Evolutionary conservation across 768 basidiomycete genomes (phyloP), one percentile per base, ranked within the genome.

Genomic region (Tylopilus subfusipes): DNA sequence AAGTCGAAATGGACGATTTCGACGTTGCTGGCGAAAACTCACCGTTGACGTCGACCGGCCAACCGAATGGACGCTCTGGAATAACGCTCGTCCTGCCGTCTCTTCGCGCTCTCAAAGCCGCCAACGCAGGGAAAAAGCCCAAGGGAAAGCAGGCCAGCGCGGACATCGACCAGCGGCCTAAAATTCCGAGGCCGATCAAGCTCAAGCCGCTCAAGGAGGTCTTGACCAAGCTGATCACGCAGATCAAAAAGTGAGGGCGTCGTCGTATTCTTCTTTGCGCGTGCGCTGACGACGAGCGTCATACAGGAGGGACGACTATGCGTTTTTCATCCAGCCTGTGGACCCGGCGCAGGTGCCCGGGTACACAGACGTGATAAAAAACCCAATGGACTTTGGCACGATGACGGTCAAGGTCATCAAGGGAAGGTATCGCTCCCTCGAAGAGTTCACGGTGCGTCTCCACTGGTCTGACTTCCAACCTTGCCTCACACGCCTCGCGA

Each of bases 341-440:
- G 78, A 90, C 66, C 67, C 70, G 1, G 67, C 73, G 2, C 76
- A 80, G 58, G 83, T 89, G 0, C 78, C 83, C 12, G 83, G 83
- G 1, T 87, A 87, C 59, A 53, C 74, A 13, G 83, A 87, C 75
- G 73, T 85, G 45, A 82, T 98, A 48, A 85, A 88, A 62, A 76
- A 78, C 19, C 93, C 95, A 8, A 98, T 98, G 94, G 94, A 98
- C 64, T 76, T 98, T 52, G 89, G 90, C 0, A 94, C 93, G 0
- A 88, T 98, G 76, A 72, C 84, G 19, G 74, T 76, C 51, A 96
- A 94, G 71, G 87, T 94, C 42, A 78, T 78, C 54, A 81, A 73
- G 63, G 88, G 88, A 6, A 83, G 81, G 57, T 96, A 96, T 68
- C 79, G 85, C 19, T 87, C 86, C 3, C 69, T 92, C 45, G 89